A percentile compares a stretch with the other conserved stretches of the same genome.
Conservation (phyloP, 768 basidiomycete species). For the Fistulinella prunicolor region DNA sequence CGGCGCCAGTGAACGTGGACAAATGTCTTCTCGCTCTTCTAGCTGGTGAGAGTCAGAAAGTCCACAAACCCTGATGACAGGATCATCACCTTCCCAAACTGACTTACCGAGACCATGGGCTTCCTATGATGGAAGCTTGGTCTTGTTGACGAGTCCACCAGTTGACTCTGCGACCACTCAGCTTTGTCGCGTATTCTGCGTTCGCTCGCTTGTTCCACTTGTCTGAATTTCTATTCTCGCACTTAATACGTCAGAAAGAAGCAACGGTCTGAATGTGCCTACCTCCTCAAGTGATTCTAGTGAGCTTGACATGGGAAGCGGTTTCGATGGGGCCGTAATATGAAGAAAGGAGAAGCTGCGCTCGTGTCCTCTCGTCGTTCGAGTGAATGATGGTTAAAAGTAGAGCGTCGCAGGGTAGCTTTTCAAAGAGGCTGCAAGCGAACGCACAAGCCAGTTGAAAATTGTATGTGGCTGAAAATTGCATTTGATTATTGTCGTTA, state of each 20-base stretch:
- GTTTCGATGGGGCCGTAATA: background rate
- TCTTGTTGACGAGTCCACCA: slow-evolving; percentile 18
- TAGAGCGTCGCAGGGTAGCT: too few species aligned
- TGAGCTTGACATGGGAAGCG: slow-evolving; percentile 18
- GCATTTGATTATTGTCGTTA: slow-evolving; percentile 10
- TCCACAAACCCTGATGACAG: background rate
- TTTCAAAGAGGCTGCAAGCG: too few species aligned
- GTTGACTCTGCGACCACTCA: slow-evolving; percentile 10
- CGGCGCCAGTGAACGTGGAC: slow-evolving; percentile 19
- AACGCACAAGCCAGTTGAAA: too few species aligned
- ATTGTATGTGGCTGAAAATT: background rate
- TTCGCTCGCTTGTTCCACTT: slow-evolving; percentile 56
- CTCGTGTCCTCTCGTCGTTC: too few species aligned
- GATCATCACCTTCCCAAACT: slow-evolving; percentile 54
- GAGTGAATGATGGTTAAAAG: background rate
- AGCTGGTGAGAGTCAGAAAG: slow-evolving; percentile 13
- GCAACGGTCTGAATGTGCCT: background rate
- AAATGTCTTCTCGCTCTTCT: slow-evolving; percentile 23
- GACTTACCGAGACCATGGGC: slow-evolving; percentile 56
- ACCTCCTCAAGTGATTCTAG: slow-evolving; percentile 32
- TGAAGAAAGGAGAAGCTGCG: background rate
- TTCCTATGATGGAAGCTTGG: slow-evolving; percentile 37
- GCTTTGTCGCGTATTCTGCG: slow-evolving; percentile 41
- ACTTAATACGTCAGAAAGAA: background rate
- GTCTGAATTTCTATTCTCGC: slow-evolving; percentile 48